Evolutionary conservation across 495 filamentous ascomycete species (phyloP).

Genomic region (Talaromyces wortmannii): DNA sequence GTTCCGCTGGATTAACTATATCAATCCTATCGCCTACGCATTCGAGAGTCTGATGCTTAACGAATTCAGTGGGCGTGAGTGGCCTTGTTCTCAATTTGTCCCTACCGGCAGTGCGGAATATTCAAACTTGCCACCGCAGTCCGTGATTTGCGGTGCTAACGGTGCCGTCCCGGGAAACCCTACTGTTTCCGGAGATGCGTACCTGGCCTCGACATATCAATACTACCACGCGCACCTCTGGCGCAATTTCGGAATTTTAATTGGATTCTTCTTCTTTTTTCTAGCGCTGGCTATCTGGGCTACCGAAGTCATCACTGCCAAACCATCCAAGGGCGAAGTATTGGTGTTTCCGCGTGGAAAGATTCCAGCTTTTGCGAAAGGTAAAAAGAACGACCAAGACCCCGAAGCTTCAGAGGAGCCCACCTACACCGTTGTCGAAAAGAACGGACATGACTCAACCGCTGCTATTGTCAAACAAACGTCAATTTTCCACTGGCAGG

Average conservation of each 20-base stretch:
- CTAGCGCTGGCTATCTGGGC: slow-evolving; percentile 36
- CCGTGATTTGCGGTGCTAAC: slow-evolving; percentile 44
- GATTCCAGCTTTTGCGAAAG: slow-evolving; percentile 13
- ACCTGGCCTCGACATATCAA: slow-evolving; percentile 45
- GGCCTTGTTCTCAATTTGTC: slow-evolving; percentile 31
- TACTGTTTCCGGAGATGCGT: slow-evolving; percentile 42
- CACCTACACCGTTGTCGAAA: slow-evolving; percentile 19
- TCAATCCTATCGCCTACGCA: slow-evolving; percentile 43
- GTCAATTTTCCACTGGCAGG: slow-evolving; percentile 76
- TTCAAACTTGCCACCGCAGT: background rate
- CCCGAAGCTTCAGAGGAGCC: slow-evolving; percentile 30
- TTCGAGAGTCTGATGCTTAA: slow-evolving; percentile 46
- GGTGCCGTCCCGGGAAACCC: slow-evolving; percentile 43
- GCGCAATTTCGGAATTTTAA: slow-evolving; percentile 65
- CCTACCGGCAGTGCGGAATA: slow-evolving; percentile 31
- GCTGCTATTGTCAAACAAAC: slow-evolving; percentile 48
- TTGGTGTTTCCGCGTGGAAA: slow-evolving; percentile 44
- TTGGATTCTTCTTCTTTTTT: slow-evolving; percentile 60
- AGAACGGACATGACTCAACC: slow-evolving; percentile 18
- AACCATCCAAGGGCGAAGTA: slow-evolving; percentile 46
- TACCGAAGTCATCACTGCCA: slow-evolving; percentile 41
- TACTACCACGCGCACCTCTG: slow-evolving; percentile 56
- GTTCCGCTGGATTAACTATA: slow-evolving; percentile 49
- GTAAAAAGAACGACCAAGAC: slow-evolving; percentile 22
- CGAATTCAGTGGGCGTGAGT: slow-evolving; percentile 57